phyloP scores from a whole-genome alignment of 2,329 filamentous ascomycete species.

The Stemphylium beticola region DNA sequence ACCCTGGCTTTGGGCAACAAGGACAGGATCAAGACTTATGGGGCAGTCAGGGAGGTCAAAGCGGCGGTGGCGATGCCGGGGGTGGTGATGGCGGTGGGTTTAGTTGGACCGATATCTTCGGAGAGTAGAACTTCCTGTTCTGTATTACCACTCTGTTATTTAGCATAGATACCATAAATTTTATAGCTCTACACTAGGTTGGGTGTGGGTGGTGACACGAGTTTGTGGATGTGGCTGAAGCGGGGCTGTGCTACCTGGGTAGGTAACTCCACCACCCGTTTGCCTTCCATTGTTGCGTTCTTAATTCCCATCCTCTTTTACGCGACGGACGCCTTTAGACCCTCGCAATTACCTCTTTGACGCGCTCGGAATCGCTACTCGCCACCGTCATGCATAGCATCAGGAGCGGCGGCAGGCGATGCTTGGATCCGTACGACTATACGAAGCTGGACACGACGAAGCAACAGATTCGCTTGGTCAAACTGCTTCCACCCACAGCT shows the following conservation, averaged over 20 bases:
- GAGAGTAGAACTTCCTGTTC: conserved; percentile 2
- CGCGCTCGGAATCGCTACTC: no score
- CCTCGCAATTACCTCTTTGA: no score
- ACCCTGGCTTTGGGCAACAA: conserved; percentile 33
- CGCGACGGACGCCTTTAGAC: no score
- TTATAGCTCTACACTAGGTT: background rate
- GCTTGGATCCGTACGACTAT: background rate
- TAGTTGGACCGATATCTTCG: conserved; percentile 37
- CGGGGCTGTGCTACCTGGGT: background rate
- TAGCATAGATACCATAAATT: conserved; percentile 2
- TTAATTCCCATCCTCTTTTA: background rate
- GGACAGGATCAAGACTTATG: conserved; percentile 37
- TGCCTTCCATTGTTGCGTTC: background rate
- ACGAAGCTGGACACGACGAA: background rate
- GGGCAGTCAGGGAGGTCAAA: conserved; percentile 28
- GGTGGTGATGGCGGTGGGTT: conserved; percentile 30
- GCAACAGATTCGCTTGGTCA: background rate
- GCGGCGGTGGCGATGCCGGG: conserved; percentile 42
- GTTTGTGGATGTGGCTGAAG: background rate
- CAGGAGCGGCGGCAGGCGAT: no score
- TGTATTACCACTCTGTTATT: conserved; percentile 4
- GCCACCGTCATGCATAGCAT: no score
- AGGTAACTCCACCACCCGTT: background rate
- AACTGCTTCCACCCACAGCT: background rate
- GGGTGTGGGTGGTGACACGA: no score